A percentile compares a stretch with the other conserved stretches of the same genome.
Evolutionary conservation across 1,139 yeast genomes (phyloP).

Genomic region (Debaryomyces sp.): DNA sequence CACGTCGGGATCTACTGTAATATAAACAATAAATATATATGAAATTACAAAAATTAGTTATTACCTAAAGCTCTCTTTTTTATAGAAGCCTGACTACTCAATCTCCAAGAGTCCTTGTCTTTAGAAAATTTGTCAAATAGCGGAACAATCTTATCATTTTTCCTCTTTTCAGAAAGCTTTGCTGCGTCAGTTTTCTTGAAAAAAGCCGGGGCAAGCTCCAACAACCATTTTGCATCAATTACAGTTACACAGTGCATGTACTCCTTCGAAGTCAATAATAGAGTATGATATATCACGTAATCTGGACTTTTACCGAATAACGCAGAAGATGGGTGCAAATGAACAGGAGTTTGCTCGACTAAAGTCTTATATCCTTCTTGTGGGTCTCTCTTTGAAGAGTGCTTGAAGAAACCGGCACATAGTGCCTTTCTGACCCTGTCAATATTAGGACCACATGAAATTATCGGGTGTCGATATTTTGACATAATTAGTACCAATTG

Average conservation of each 20-base stretch:
- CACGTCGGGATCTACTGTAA: background rate
- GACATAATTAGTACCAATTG: constrained; percentile 70
- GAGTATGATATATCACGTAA: constrained; percentile 81
- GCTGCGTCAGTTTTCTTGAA: constrained; percentile 63
- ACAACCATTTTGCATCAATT: constrained; percentile 84
- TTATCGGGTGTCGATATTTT: constrained; percentile 51
- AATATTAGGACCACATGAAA: constrained; percentile 63
- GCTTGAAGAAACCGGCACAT: constrained; percentile 86
- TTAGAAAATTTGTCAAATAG: constrained; percentile 57
- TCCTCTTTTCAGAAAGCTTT: constrained; percentile 34
- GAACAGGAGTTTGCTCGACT: constrained; percentile 75
- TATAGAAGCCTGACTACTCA: constrained; percentile 39
- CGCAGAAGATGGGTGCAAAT: constrained; percentile 87
- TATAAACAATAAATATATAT: background rate
- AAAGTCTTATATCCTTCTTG: constrained; percentile 74
- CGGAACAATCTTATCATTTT: constrained; percentile 60
- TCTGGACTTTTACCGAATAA: constrained; percentile 74
- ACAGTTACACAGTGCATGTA: constrained; percentile 88
- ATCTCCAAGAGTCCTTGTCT: constrained; percentile 49
- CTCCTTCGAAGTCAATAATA: constrained; percentile 80
- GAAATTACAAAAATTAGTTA: constrained; percentile 1
- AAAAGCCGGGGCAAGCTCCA: constrained; percentile 84
- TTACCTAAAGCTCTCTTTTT: constrained; percentile 35
- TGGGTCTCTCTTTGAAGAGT: constrained; percentile 77
- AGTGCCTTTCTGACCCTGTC: constrained; percentile 71